These are phyloP conservation scores for Biscogniauxia mediterranea DNA, from an alignment of 2,329 filamentous ascomycete genomes.

Conservation along the genomic window DNA sequence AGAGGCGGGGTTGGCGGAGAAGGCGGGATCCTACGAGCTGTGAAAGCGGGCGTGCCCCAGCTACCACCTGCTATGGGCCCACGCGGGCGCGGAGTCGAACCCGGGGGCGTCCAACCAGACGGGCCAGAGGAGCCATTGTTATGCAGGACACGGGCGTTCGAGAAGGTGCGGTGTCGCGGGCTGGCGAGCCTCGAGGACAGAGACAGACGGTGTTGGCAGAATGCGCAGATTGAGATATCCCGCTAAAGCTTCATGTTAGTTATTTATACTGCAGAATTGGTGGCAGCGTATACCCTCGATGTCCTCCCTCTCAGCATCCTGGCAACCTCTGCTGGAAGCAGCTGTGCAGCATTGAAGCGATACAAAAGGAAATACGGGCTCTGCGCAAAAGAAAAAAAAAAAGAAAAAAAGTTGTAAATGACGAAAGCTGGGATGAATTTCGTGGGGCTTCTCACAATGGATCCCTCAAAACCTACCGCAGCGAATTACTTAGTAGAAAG, in stretches of 20 bases:
- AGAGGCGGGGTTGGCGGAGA: background rate
- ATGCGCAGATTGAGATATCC: constrained; percentile 31
- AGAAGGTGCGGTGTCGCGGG: constrained; percentile 17
- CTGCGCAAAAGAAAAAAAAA: background rate
- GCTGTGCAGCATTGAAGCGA: background rate
- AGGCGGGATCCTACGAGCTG: background rate
- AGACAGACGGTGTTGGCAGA: constrained; percentile 29
- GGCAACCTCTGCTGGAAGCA: background rate
- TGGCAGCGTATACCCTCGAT: constrained; percentile 25
- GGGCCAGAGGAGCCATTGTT: constrained; percentile 1
- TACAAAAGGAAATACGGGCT: background rate
- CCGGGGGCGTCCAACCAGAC: background rate
- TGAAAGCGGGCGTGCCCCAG: constrained; percentile 17
- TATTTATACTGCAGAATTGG: background rate
- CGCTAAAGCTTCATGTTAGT: constrained; percentile 22
- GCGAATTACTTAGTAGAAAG: too few relatives aligned
- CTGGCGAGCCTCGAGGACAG: constrained; percentile 18
- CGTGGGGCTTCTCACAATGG: too few relatives aligned
- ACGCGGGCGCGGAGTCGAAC: background rate
- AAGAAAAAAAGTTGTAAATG: background rate
- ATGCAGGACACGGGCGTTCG: constrained; percentile 13
- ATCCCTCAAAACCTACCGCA: too few relatives aligned
- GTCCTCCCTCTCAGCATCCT: constrained; percentile 33
- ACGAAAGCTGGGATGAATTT: background rate
- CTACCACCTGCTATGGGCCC: constrained; percentile 2